phyloP scores from a whole-genome alignment of 352 stramenopile genomes.

The Plasmopara muralis region DNA sequence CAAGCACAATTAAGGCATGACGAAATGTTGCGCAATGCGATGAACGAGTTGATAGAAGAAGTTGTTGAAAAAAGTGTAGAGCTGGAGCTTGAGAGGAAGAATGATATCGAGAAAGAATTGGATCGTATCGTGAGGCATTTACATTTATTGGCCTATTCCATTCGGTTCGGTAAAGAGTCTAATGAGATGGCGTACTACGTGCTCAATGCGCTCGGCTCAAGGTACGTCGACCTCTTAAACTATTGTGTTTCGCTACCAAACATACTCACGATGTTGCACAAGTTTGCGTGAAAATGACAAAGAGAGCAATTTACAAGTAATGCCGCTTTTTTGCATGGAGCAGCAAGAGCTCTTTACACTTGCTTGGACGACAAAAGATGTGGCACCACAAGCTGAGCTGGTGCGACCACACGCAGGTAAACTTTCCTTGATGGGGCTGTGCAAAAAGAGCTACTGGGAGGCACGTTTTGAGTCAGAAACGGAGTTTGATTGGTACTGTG shows the following conservation, averaged over 20 bases:
- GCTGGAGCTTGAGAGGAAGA: constrained; percentile 13
- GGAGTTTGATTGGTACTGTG: constrained; percentile 56
- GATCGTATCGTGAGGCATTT: constrained; percentile 29
- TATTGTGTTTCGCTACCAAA: neutral
- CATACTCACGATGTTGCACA: neutral
- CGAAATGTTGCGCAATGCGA: constrained; percentile 16
- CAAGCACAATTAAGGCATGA: constrained; percentile 29
- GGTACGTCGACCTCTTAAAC: constrained; percentile 8
- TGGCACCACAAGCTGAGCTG: constrained; percentile 26
- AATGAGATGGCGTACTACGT: constrained; percentile 51
- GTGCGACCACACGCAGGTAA: constrained; percentile 41
- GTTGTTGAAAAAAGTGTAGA: constrained; percentile 8
- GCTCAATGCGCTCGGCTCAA: constrained; percentile 35
- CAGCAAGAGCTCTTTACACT: constrained; percentile 40
- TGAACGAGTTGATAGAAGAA: constrained; percentile 14
- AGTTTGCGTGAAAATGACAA: constrained; percentile 35
- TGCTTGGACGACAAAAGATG: constrained; percentile 31
- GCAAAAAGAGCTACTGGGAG: constrained; percentile 58
- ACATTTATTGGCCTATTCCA: constrained; percentile 41
- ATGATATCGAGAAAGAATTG: constrained; percentile 18
- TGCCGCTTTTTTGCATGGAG: constrained; percentile 41
- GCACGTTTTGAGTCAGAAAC: constrained; percentile 40
- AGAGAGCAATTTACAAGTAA: constrained; percentile 38
- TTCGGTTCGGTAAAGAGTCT: constrained; percentile 35
- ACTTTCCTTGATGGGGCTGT: constrained; percentile 48